These are phyloP conservation scores for Russula abietina DNA, from an alignment of 768 basidiomycete genomes.

Conservation along the genomic window DNA sequence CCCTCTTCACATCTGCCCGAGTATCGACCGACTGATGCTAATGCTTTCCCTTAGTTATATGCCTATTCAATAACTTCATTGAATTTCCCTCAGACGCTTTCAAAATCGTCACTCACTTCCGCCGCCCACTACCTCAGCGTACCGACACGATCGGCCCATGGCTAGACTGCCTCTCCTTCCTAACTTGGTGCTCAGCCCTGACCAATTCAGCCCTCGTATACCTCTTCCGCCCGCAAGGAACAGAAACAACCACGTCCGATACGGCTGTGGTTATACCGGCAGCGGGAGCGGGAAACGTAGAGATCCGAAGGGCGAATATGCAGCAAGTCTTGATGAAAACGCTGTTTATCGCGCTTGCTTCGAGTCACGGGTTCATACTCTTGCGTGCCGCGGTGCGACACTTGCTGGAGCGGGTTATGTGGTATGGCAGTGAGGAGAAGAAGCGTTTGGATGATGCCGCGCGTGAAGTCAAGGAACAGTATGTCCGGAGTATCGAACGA, in stretches of 20 bases:
- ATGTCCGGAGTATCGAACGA: slow-evolving; percentile 32
- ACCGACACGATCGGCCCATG: slow-evolving; percentile 92
- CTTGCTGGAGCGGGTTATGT: slow-evolving; percentile 67
- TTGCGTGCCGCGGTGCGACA: slow-evolving; percentile 57
- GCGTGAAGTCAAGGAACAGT: slow-evolving; percentile 44
- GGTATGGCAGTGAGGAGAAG: slow-evolving; percentile 68
- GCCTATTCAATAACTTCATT: slow-evolving; percentile 86
- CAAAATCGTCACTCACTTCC: slow-evolving; percentile 82
- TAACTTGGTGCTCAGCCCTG: slow-evolving; percentile 85
- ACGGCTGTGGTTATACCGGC: too few species aligned
- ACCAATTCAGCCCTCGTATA: slow-evolving; percentile 89
- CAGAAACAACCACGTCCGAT: too few species aligned
- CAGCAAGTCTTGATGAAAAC: slow-evolving; percentile 29
- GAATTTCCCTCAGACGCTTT: slow-evolving; percentile 92
- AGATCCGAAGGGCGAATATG: background rate
- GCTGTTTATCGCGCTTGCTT: slow-evolving; percentile 57
- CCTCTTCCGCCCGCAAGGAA: slow-evolving; percentile 62
- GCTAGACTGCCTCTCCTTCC: slow-evolving; percentile 80
- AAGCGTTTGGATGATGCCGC: slow-evolving; percentile 51
- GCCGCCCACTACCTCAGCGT: slow-evolving; percentile 80
- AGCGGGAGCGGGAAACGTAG: background rate
- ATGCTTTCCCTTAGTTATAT: slow-evolving; percentile 47
- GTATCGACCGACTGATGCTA: background rate
- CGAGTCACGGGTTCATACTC: slow-evolving; percentile 83
- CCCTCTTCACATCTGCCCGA: too few species aligned